Evolutionary conservation across 2,329 filamentous ascomycete genomes (phyloP).

Genomic region (Tolypocladium sp.): DNA sequence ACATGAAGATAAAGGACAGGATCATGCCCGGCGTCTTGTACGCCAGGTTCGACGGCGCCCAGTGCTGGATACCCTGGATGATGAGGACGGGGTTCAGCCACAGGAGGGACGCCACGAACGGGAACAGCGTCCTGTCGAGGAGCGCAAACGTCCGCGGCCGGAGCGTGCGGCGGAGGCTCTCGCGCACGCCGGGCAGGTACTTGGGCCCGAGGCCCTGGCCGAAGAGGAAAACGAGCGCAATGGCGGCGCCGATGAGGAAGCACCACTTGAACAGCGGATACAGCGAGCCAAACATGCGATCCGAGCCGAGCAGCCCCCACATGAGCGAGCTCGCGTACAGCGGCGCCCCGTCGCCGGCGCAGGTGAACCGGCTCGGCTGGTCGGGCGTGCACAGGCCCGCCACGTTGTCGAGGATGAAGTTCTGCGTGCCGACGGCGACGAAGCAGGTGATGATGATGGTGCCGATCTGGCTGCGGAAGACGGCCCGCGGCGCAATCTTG

Average conservation of each 20-base stretch:
- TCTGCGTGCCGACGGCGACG: conserved; percentile 32
- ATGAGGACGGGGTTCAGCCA: conserved; percentile 32
- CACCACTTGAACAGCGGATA: conserved; percentile 31
- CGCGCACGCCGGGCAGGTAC: conserved; percentile 19
- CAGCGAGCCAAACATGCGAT: conserved; percentile 30
- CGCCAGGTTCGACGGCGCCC: conserved; percentile 31
- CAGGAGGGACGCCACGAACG: conserved; percentile 25
- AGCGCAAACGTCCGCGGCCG: conserved; percentile 18
- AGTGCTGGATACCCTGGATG: conserved; percentile 32
- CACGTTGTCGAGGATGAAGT: conserved; percentile 29
- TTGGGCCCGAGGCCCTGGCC: conserved; percentile 7
- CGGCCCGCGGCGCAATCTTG: conserved; percentile 36
- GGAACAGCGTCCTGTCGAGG: conserved; percentile 27
- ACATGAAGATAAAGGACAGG: conserved; percentile 30
- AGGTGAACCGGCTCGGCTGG: conserved; percentile 34
- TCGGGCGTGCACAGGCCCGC: conserved; percentile 17
- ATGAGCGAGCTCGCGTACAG: conserved; percentile 26
- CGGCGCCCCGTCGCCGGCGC: conserved; percentile 37
- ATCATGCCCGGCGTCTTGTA: conserved; percentile 34
- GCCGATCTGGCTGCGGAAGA: conserved; percentile 37
- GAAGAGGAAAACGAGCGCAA: conserved; percentile 24
- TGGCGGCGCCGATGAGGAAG: conserved; percentile 28
- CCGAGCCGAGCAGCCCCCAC: conserved; percentile 43
- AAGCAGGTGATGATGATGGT: conserved; percentile 37
- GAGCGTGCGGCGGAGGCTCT: conserved; percentile 18